These are phyloP conservation scores for Zanthoxylum bungeanum DNA, from an alignment of 345 rosid species.

Conservation along the genomic window DNA sequence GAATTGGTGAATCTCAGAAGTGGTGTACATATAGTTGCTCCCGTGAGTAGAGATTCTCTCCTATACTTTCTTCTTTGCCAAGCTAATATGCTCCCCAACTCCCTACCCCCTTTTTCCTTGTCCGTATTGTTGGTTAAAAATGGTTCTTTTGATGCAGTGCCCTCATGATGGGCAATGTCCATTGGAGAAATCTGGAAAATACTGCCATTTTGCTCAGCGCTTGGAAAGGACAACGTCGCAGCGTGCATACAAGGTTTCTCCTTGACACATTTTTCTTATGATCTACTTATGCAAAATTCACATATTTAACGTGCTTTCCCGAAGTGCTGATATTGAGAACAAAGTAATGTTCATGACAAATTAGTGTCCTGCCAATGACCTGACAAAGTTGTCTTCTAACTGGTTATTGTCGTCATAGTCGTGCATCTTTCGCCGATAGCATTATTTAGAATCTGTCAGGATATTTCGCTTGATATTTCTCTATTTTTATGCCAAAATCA, in stretches of 20 bases:
- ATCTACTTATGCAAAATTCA: slow-evolving; percentile 1
- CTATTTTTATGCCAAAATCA: slow-evolving; percentile 1
- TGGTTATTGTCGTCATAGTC: not conserved
- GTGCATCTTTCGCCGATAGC: not conserved
- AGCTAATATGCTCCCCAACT: not conserved
- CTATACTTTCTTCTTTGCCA: not conserved
- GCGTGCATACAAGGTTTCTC: slow-evolving; percentile 79
- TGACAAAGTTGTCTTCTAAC: not conserved
- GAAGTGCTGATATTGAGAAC: not conserved
- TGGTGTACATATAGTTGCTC: slow-evolving; percentile 86
- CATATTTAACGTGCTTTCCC: not conserved
- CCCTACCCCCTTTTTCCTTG: no score
- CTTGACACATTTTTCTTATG: not conserved
- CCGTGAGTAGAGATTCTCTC: slow-evolving; percentile 51
- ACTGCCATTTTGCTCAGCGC: slow-evolving; percentile 92
- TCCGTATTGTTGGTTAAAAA: not conserved
- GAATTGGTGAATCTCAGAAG: slow-evolving; percentile 54
- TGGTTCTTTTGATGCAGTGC: slow-evolving; percentile 51
- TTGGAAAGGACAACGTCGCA: slow-evolving; percentile 92
- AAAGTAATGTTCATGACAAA: not conserved
- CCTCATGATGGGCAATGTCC: slow-evolving; percentile 94
- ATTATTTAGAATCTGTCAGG: not conserved
- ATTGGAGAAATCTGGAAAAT: slow-evolving; percentile 75
- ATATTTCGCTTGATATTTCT: not conserved
- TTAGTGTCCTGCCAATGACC: not conserved